A percentile compares a stretch with the other conserved stretches of the same genome.
Evolutionary conservation across 176 grass and related monocot species (phyloP).

Genomic region (Luzula sylvatica): DNA sequence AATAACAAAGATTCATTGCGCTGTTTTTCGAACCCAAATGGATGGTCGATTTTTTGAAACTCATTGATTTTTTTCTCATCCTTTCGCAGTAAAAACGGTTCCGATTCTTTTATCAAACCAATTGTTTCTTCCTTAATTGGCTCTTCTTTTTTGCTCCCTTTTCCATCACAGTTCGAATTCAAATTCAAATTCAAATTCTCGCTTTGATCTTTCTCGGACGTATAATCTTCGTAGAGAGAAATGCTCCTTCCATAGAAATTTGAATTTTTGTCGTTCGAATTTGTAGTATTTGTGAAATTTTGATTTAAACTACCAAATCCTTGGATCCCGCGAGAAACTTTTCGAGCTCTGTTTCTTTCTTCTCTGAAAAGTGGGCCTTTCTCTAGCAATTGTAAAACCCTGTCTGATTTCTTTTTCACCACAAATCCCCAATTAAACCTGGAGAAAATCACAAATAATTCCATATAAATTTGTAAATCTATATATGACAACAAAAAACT

Average conservation of each 20-base stretch:
- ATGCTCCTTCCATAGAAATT: conserved; percentile 38
- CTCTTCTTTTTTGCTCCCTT: too few relatives aligned
- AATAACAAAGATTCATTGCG: conserved; percentile 36
- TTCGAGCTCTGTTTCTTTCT: conserved; percentile 54
- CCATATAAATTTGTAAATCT: not conserved
- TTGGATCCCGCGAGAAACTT: conserved; percentile 58
- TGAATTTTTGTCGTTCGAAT: not conserved
- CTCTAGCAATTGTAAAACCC: conserved; percentile 66
- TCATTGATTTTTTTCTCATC: conserved; percentile 9
- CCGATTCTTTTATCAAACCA: not conserved
- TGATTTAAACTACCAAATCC: conserved; percentile 89
- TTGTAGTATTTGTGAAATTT: conserved; percentile 1
- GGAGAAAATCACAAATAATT: conserved; percentile 1
- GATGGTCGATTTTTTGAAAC: conserved; percentile 26
- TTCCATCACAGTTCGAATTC: not conserved
- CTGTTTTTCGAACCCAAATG: conserved; percentile 41
- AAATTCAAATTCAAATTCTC: conserved; percentile 33
- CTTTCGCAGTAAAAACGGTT: conserved; percentile 12
- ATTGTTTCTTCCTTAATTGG: not conserved
- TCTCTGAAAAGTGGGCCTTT: conserved; percentile 59
- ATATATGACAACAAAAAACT: not conserved
- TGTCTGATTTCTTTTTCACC: conserved; percentile 65
- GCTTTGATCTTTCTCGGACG: conserved; percentile 25
- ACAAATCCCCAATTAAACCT: conserved; percentile 83
- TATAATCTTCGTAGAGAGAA: conserved; percentile 29